Evolutionary conservation across 1,139 yeast species (phyloP), one percentile per base, ranked within the genome.

Genomic region (Pichia sp.): DNA sequence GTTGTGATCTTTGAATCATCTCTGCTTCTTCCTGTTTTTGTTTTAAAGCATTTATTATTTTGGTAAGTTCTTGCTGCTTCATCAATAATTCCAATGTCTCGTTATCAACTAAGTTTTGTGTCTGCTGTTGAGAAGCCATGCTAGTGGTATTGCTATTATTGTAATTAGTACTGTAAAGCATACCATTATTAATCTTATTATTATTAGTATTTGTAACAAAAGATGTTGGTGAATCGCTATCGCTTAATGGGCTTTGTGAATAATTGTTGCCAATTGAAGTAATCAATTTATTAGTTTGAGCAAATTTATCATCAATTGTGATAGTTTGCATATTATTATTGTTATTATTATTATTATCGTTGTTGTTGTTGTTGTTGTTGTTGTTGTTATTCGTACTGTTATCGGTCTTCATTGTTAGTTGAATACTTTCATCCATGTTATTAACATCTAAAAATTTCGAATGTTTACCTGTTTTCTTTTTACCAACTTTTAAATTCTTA

Each of bases 381-480:
- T 27, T 27, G 13, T 12, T 12, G 15, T 9, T 12, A 9, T 27
- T 27, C 9, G 4, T 16, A n/a, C n/a, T n/a, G n/a, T n/a, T n/a
- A 7, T 35, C 24, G 22, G 25, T 34, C 18, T 39, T 15, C 4
- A 12, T 24, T 4, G 44, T 49, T 3, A 45, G 18, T 13, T 43
- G 26, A 29, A 48, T 15, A 42, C 37, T 44, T 32, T 49, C 47
- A 44, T 45, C 37, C 3, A 44, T n/a, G 26, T 47, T 46, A 24
- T 42, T 55, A 34, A 59, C 67, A 48, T 65, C 68, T 35, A 65
- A 54, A 39, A 63, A 53, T 45, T 58, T 62, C 1, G 68, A 64
- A 51, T 64, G 67, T 51, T 65, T 65, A 40, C 69, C 69, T 1
- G 68, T 64, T 48, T 64, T 65, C 59, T 63, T 63, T 44, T 57